These are phyloP conservation scores for Aureobasidium sp. DNA, from an alignment of 2,329 filamentous ascomycete genomes.

Conservation along the genomic window DNA sequence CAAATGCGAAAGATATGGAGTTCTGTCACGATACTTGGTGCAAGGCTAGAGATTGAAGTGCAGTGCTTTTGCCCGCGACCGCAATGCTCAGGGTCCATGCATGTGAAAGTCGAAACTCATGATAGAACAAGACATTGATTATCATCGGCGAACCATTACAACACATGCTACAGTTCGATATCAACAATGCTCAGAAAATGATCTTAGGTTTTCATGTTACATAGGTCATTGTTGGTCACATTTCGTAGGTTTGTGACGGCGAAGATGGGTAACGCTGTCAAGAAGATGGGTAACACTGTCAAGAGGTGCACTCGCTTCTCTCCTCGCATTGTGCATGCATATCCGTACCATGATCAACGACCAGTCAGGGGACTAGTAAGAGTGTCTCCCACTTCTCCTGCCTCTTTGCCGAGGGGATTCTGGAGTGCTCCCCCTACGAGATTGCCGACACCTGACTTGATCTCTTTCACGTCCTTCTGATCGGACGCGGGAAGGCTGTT, in stretches of 20 bases:
- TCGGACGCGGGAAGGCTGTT: slow-evolving; percentile 25
- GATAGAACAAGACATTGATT: background rate
- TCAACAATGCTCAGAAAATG: too few species aligned
- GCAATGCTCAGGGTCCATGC: background rate
- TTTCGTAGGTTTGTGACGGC: background rate
- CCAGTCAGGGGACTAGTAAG: slow-evolving; percentile 18
- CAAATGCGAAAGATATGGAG: background rate
- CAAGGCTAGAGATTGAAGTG: background rate
- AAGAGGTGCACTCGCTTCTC: too few species aligned
- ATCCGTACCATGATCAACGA: slow-evolving; percentile 10
- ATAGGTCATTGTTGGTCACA: background rate
- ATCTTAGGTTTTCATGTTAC: background rate
- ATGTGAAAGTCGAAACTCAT: background rate
- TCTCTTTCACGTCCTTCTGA: slow-evolving; percentile 29
- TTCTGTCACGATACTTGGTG: background rate
- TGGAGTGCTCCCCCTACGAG: slow-evolving; percentile 27
- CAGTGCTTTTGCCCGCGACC: background rate
- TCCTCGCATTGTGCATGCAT: too few species aligned
- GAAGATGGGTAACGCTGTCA: too few species aligned
- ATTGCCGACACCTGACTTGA: slow-evolving; percentile 29
- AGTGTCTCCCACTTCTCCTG: slow-evolving; percentile 12
- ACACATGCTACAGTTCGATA: background rate
- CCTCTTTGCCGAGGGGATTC: slow-evolving; percentile 31
- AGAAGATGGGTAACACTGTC: too few species aligned
- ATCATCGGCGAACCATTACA: background rate